A percentile compares a stretch with the other conserved stretches of the same genome.
Conservation (phyloP, 2,329 filamentous ascomycete genomes). For the Hypoxylon rubiginosum region DNA sequence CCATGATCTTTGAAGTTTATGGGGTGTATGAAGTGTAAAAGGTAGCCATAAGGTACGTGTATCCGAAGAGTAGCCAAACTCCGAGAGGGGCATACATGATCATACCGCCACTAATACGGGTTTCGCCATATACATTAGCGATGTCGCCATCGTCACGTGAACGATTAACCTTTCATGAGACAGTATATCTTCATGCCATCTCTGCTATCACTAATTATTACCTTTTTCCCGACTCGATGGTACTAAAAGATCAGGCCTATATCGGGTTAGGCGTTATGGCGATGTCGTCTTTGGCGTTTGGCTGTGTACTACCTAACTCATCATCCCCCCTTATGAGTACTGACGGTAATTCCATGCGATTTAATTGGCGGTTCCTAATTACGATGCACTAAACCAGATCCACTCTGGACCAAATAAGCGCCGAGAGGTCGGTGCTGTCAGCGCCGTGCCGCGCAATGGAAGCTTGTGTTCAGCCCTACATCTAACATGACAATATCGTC, state of each 20-base stretch:
- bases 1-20: constrained; percentile 32
- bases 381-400: background rate
- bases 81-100: constrained; percentile 26
- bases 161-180: background rate
- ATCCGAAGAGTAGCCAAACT: background rate
- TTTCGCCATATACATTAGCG: constrained; percentile 30
- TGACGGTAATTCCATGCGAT: too few relatives aligned
- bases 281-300: background rate
- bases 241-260: too few relatives aligned
- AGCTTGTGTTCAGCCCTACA: background rate
- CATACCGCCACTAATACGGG: background rate
- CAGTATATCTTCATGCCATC: background rate
- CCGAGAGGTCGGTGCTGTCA: too few relatives aligned
- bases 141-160: constrained; percentile 44
- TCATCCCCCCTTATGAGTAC: too few relatives aligned
- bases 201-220: background rate
- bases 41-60: background rate
- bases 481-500: background rate
- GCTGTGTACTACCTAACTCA: too few relatives aligned
- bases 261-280: background rate
- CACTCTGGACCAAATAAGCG: background rate
- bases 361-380: background rate
- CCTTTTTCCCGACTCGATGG: background rate
- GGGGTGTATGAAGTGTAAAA: background rate
- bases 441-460: background rate